Conservation (phyloP, 2,329 filamentous ascomycete genomes). For the Lecanoromycetidae sp. region DNA sequence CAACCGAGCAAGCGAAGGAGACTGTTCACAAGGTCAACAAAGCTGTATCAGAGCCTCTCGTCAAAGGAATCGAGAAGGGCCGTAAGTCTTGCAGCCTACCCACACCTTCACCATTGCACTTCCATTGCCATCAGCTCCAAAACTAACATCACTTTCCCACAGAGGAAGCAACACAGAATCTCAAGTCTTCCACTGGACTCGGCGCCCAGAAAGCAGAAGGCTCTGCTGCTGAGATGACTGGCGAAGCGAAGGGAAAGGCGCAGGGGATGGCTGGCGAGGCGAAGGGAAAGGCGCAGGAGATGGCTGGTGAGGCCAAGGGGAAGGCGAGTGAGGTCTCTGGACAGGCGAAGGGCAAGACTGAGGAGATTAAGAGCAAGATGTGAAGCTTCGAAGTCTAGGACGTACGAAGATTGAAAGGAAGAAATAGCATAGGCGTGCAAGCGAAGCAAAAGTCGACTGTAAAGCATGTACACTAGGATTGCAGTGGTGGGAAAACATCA, state of each 20-base stretch:
- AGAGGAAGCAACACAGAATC: conserved; percentile 41
- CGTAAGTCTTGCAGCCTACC: conserved; percentile 35
- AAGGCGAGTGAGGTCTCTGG: conserved; percentile 23
- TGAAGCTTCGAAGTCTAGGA: neutral
- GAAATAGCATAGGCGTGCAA: too few species aligned
- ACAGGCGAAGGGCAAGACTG: conserved; percentile 26
- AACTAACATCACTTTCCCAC: neutral
- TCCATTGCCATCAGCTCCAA: neutral
- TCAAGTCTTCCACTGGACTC: conserved; percentile 31
- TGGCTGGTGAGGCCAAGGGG: conserved; percentile 28
- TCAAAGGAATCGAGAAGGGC: conserved; percentile 51
- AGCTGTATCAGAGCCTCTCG: conserved; percentile 41
- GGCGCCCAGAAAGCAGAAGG: conserved; percentile 36
- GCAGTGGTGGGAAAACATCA: too few species aligned
- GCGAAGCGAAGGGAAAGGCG: conserved; percentile 33
- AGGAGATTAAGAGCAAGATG: conserved; percentile 23
- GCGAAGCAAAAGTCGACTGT: too few species aligned
- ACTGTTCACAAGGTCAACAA: conserved; percentile 46
- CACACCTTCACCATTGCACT: neutral
- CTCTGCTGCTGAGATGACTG: conserved; percentile 32
- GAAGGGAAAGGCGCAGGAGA: conserved; percentile 33
- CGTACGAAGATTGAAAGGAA: too few species aligned
- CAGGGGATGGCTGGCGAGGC: conserved; percentile 34
- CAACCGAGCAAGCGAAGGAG: conserved; percentile 45
- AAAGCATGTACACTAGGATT: too few species aligned